Percentiles rank a stretch among this genome's conserved stretches.
Conservation (phyloP, 208 protist species). For the Trypanosoma mega region DNA sequence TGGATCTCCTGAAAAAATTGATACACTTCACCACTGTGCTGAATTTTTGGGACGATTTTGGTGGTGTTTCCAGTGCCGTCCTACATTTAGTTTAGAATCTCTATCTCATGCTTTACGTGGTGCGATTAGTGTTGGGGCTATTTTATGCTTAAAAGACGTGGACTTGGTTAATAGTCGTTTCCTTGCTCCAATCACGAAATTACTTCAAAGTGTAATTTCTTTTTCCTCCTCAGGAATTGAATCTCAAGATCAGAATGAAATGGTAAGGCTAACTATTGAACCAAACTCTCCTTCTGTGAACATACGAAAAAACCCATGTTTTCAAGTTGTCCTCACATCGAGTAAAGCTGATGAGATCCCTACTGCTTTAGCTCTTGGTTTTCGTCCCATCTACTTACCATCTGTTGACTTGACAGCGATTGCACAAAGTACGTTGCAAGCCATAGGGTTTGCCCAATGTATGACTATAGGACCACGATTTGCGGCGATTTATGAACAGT, state of each 20-base stretch:
- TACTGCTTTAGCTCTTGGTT: conserved; percentile 31
- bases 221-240: conserved; percentile 12
- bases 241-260: background rate
- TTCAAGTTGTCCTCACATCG: conserved; percentile 41
- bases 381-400: conserved; percentile 46
- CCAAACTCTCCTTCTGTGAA: conserved; percentile 21
- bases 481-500: conserved; percentile 55
- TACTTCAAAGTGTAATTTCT: conserved; percentile 17
- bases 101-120: conserved; percentile 53
- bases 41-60: conserved; percentile 63
- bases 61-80: conserved; percentile 51
- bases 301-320: conserved; percentile 30
- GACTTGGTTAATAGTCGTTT: conserved; percentile 35
- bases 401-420: conserved; percentile 35
- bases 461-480: conserved; percentile 38
- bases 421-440: conserved; percentile 44
- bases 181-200: conserved; percentile 21
- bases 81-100: conserved; percentile 30
- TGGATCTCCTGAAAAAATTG: conserved; percentile 2
- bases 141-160: conserved; percentile 63
- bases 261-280: conserved; percentile 31
- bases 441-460: conserved; percentile 37
- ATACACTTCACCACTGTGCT: conserved; percentile 22
- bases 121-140: conserved; percentile 51
- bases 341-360: conserved; percentile 28